Evolutionary conservation across 305 asterid species (phyloP).

Genomic region (Plantago lanceolata): DNA sequence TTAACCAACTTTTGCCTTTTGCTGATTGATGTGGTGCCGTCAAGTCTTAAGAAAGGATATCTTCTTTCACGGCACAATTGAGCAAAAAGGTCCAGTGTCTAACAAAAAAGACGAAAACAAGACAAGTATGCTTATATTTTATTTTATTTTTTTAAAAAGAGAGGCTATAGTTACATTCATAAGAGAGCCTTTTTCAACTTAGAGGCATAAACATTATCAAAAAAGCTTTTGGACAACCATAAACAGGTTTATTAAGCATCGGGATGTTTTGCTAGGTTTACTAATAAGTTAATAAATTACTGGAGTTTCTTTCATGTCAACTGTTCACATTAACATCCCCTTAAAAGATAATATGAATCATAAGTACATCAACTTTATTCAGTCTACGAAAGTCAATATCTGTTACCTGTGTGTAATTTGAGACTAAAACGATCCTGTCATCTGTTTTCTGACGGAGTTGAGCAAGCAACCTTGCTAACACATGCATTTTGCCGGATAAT

Average conservation of each 20-base stretch:
- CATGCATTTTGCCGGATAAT: constrained; percentile 97
- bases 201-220: constrained; percentile 11
- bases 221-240: constrained; percentile 12
- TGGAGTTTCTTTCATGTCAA: constrained; percentile 9
- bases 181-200: constrained; percentile 4
- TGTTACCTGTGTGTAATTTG: constrained; percentile 92
- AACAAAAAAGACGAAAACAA: no score
- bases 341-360: not conserved
- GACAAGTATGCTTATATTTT: constrained; percentile 10
- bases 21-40: constrained; percentile 87
- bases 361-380: constrained; percentile 8
- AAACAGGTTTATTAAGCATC: constrained; percentile 16
- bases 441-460: constrained; percentile 84
- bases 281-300: constrained; percentile 2
- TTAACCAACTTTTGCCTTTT: constrained; percentile 95
- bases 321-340: constrained; percentile 8
- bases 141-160: no score
- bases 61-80: constrained; percentile 94
- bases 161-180: not conserved
- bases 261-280: not conserved
- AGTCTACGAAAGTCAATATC: constrained; percentile 21
- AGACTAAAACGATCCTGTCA: constrained; percentile 91
- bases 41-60: constrained; percentile 91
- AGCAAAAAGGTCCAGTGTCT: constrained; percentile 95
- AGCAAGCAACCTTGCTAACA: constrained; percentile 87